Evolutionary conservation across 1,284 basidiomycete genomes (phyloP), one percentile per base, ranked within the genome.

Genomic region (Earliella scabrosa): DNA sequence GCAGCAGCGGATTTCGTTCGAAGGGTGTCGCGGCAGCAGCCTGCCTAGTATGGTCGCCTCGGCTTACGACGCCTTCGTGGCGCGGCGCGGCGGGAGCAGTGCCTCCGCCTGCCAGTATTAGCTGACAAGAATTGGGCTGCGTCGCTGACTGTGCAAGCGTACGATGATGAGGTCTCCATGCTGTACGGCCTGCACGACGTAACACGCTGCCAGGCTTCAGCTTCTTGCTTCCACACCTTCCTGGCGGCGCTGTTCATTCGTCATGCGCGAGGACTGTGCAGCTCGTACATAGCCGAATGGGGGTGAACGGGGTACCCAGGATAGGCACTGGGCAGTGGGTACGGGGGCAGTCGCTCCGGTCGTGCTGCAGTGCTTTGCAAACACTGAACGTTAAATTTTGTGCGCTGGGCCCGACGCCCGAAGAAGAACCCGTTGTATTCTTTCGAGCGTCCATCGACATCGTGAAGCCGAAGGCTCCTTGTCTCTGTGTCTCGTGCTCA

Each of bases 361-460:
- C 14, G 27, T 29, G 5, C 26, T 32, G n/a, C 49, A 26, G 31
- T 41, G 46, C 29, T 39, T 46, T 39, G 46, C 34, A 38, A 48
- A 50, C 11, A 44, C 13, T 36, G 49, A 50, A 50, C 49, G 8
- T 13, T 50, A 50, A 50, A 50, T 35, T 35, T 23, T 46, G 14
- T 18, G 8, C 18, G 32, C 32, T 21, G 27, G 21, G n/a, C n/a
- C n/a, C n/a, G n/a, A n/a, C n/a, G n/a, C n/a, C n/a, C n/a, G n/a
- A n/a, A n/a, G n/a, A n/a, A n/a, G n/a, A n/a, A n/a, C n/a, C n/a
- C n/a, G n/a, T n/a, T n/a, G n/a, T n/a, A n/a, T n/a, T n/a, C n/a
- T n/a, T n/a, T n/a, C n/a, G n/a, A n/a, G n/a, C n/a, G n/a, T n/a
- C n/a, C n/a, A n/a, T n/a, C n/a, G n/a, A n/a, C n/a, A n/a, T n/a